Percentiles rank a stretch among this genome's conserved stretches.
Conservation (phyloP, 352 stramenopile genomes). For the Phytopythium boreale region DNA sequence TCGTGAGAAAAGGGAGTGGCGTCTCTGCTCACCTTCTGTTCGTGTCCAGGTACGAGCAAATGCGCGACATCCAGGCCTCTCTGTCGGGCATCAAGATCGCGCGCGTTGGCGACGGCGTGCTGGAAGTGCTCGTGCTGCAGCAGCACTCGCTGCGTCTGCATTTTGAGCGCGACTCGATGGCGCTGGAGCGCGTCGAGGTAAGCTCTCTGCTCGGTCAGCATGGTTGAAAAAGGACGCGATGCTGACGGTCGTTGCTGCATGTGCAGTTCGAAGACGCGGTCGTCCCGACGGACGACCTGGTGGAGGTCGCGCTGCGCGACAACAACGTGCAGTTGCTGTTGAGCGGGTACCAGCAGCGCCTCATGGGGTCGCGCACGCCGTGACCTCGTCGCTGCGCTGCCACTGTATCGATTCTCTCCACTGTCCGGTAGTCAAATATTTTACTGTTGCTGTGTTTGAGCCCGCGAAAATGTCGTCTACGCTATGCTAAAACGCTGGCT, state of each 20-base stretch:
- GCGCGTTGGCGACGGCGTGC: constrained; percentile 49
- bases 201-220: constrained; percentile 1
- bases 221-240: not conserved
- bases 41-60: constrained; percentile 52
- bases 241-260: not conserved
- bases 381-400: not conserved
- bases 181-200: constrained; percentile 59
- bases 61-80: constrained; percentile 48
- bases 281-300: constrained; percentile 40
- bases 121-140: constrained; percentile 57
- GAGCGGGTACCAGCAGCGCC: constrained; percentile 57
- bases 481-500: not conserved
- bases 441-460: not conserved
- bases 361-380: constrained; percentile 13
- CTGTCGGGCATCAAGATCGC: constrained; percentile 56
- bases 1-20: not conserved
- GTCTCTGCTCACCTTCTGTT: not conserved
- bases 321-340: constrained; percentile 60
- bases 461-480: not conserved
- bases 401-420: not conserved
- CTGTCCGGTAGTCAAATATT: not conserved
- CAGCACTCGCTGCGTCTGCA: constrained; percentile 54
- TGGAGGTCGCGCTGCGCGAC: constrained; percentile 46
- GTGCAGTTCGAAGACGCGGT: constrained; percentile 23
- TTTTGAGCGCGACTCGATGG: constrained; percentile 51